Percentiles rank a stretch among this genome's conserved stretches.
Evolutionary conservation across 139 green algal genomes (phyloP).

Genomic region (Chlorella sp.): DNA sequence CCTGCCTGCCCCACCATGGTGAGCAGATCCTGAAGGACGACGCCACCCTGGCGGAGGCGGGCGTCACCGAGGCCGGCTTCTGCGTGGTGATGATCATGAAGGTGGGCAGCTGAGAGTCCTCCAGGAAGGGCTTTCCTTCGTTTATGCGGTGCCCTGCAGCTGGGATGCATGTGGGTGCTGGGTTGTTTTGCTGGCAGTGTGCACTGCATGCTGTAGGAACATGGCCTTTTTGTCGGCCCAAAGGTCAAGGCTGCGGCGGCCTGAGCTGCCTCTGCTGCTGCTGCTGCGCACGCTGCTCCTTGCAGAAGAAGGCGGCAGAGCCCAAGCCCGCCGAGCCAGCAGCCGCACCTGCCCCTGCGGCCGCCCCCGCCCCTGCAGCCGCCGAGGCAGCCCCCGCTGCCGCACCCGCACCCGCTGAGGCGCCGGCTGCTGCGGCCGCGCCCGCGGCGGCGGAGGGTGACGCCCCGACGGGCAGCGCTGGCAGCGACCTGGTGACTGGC

Average conservation of each 20-base stretch:
- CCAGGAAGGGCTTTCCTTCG: no score
- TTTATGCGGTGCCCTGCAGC: no score
- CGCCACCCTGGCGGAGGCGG: neutral
- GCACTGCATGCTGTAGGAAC: no score
- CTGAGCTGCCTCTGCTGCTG: neutral
- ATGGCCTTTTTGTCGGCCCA: no score
- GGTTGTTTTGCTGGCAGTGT: no score
- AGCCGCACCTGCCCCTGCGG: conserved; percentile 1
- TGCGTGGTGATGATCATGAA: conserved; percentile 96
- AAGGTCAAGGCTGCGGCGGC: no score
- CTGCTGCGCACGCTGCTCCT: neutral
- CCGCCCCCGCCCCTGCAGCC: no score
- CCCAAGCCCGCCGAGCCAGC: conserved; percentile 2
- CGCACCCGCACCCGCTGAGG: conserved; percentile 32
- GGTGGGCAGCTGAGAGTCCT: conserved; percentile 31
- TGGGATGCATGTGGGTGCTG: no score
- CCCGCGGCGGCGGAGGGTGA: conserved; percentile 38
- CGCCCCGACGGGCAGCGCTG: conserved; percentile 58
- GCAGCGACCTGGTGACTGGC: conserved; percentile 81
- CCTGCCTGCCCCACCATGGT: neutral
- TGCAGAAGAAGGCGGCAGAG: conserved; percentile 38
- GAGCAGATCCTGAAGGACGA: conserved; percentile 89
- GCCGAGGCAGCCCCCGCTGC: neutral
- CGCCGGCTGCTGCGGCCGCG: conserved; percentile 29
- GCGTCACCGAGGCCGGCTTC: conserved; percentile 87